phyloP scores from a whole-genome alignment of 805 yeast genomes.

The Clavispora asparagi region DNA sequence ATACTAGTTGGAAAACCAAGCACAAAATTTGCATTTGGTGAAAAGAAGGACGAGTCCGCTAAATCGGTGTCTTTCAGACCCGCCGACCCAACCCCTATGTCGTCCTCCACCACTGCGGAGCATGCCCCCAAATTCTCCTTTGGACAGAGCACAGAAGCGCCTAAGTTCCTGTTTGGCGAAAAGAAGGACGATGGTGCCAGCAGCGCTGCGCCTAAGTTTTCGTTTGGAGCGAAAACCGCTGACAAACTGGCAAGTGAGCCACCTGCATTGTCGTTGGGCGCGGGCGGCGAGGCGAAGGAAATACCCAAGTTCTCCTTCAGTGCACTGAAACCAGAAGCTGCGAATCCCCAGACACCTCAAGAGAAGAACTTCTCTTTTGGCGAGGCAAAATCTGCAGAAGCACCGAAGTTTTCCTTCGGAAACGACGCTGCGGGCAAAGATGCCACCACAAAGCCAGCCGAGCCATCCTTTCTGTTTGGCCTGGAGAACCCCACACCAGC shows the following conservation, averaged over 20 bases:
- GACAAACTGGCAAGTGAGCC: background rate
- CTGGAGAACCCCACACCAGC: background rate
- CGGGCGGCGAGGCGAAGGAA: background rate
- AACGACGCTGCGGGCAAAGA: background rate
- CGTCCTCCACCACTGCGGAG: background rate
- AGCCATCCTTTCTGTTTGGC: background rate
- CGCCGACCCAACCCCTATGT: background rate
- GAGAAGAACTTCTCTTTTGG: constrained; percentile 18
- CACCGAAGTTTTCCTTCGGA: constrained; percentile 17
- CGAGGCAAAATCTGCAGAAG: constrained; percentile 1
- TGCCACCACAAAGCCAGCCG: too few species aligned
- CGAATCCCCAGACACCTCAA: background rate
- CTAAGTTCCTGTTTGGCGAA: constrained; percentile 15
- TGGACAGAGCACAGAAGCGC: constrained; percentile 1
- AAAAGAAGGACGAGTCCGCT: background rate
- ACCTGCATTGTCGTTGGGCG: background rate
- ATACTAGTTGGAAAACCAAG: background rate
- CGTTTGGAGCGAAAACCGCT: constrained; percentile 1
- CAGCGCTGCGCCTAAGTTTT: background rate
- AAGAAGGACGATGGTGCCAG: background rate
- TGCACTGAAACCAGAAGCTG: constrained; percentile 3
- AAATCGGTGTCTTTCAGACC: background rate
- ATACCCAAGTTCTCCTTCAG: constrained; percentile 11
- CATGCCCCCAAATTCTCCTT: constrained; percentile 6
- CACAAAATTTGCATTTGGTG: constrained; percentile 3